Evolutionary conservation across 768 basidiomycete genomes (phyloP).

Genomic region (Galerina sulciceps): DNA sequence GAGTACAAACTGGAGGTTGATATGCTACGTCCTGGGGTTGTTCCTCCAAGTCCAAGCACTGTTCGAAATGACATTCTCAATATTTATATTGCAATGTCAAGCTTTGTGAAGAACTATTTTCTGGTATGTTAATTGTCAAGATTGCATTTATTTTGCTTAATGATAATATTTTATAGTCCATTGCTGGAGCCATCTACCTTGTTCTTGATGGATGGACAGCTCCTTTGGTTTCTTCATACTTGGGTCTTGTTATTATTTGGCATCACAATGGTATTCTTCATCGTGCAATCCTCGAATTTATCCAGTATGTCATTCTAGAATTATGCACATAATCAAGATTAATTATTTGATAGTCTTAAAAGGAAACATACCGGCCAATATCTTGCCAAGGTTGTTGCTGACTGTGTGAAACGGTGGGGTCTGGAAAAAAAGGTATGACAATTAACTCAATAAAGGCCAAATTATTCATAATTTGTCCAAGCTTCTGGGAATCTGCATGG

Average conservation of each 20-base stretch:
- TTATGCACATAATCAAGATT: neutral
- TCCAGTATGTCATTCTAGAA: constrained; percentile 20
- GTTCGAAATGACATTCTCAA: constrained; percentile 25
- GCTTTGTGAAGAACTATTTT: constrained; percentile 22
- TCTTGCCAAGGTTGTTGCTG: constrained; percentile 25
- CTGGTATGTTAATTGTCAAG: constrained; percentile 10
- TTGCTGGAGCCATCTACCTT: constrained; percentile 27
- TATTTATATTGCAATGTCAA: constrained; percentile 23
- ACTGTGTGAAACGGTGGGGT: constrained; percentile 30
- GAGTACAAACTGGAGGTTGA: constrained; percentile 29
- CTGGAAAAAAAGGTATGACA: constrained; percentile 27
- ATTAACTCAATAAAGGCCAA: neutral
- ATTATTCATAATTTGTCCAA: constrained; percentile 10
- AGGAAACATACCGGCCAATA: constrained; percentile 31
- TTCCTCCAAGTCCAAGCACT: constrained; percentile 25
- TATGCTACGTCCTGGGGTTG: constrained; percentile 33
- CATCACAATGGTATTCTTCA: constrained; percentile 28
- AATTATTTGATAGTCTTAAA: constrained; percentile 24
- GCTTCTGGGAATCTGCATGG: constrained; percentile 33
- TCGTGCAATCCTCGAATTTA: constrained; percentile 35
- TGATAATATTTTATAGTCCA: constrained; percentile 6
- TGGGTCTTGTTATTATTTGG: constrained; percentile 36
- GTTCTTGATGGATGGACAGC: constrained; percentile 40
- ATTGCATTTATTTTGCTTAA: neutral
- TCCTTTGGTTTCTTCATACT: constrained; percentile 28